Base-by-base conservation (phyloP, 1,284 basidiomycete species). In the Ustilago trichophora region DNA sequence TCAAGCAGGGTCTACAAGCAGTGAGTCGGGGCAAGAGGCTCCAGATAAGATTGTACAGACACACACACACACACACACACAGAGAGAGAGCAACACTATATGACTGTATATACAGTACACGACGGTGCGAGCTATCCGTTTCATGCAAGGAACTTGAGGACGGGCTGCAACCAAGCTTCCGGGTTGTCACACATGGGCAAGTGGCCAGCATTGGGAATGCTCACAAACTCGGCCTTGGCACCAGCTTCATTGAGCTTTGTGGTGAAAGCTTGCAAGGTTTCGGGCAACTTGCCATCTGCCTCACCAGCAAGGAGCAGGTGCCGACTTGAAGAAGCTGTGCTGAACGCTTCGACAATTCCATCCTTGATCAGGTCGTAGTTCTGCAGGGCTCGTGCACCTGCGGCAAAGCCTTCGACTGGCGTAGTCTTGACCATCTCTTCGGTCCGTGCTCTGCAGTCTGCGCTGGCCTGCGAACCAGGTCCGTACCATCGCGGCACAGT, bases 401-500 rank as follows among this genome's bases (percentile, higher is more conserved):
- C 72, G 7, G 75, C 80, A 44, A 84, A 83, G 4, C 83, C 83
- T 46, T 82, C 80, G 15, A 83, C 57, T n/a, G 59, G 55, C 10
- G 83, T 84, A 1, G 54, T 37, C 21, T 67, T 58, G 38, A 83
- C 68, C 75, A 82, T 80, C 22, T 47, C 42, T 19, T 62, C 48
- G 3, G 69, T 68, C 15, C 64, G 59, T 33, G 52, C 64, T 50
- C 52, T 70, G 49, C 47, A 71, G 27, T 42, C 66, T 52, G 52
- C 53, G 31, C 75, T 72, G 11, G 78, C 70, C 56, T 66, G 38
- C 52, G 80, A 64, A 38, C 72, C 75, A 25, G 69, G 52, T 6
- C 74, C 81, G 59, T 82, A 84, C 83, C 83, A 84, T 3, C 83
- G 52, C 2, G 82, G 80, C 18, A 83, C 76, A 3, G 83, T 84